phyloP scores from a whole-genome alignment of 768 basidiomycete genomes.

The Lactarius evosmus region DNA sequence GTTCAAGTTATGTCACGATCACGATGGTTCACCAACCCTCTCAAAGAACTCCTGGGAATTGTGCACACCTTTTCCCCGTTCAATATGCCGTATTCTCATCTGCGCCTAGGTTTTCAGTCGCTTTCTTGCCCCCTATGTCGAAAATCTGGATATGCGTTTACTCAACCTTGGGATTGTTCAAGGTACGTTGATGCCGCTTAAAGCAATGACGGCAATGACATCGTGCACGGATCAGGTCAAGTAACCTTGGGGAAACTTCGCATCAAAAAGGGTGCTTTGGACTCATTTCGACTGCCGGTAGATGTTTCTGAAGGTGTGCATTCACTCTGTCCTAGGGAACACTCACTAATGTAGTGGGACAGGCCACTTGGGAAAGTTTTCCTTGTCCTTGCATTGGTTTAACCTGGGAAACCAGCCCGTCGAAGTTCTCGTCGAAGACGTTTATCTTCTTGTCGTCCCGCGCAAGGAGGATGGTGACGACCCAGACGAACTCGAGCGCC shows the following conservation, averaged over 20 bases:
- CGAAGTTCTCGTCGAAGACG: constrained; percentile 87
- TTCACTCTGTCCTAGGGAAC: background rate
- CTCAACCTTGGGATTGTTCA: constrained; percentile 91
- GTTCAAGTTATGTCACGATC: constrained; percentile 18
- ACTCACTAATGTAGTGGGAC: constrained; percentile 10
- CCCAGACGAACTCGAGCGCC: constrained; percentile 78
- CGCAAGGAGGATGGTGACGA: constrained; percentile 64
- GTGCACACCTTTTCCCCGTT: constrained; percentile 42
- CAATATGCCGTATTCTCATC: constrained; percentile 6
- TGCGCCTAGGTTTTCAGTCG: constrained; percentile 73
- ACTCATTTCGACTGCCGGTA: constrained; percentile 92
- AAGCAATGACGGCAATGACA: constrained; percentile 11
- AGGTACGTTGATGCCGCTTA: constrained; percentile 44
- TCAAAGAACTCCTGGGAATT: constrained; percentile 78
- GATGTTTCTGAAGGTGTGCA: constrained; percentile 85
- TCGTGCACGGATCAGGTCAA: constrained; percentile 49
- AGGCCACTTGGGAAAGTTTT: constrained; percentile 87
- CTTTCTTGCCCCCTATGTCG: constrained; percentile 91
- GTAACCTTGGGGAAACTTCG: constrained; percentile 75
- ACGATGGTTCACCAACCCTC: constrained; percentile 80
- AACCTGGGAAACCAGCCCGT: constrained; percentile 88
- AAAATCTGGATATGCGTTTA: constrained; percentile 92
- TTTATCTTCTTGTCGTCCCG: constrained; percentile 90
- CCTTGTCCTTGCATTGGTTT: constrained; percentile 84
- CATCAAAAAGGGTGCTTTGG: constrained; percentile 89